phyloP scores from a whole-genome alignment of 352 stramenopile genomes.

The Phytopythium kandeliae region DNA sequence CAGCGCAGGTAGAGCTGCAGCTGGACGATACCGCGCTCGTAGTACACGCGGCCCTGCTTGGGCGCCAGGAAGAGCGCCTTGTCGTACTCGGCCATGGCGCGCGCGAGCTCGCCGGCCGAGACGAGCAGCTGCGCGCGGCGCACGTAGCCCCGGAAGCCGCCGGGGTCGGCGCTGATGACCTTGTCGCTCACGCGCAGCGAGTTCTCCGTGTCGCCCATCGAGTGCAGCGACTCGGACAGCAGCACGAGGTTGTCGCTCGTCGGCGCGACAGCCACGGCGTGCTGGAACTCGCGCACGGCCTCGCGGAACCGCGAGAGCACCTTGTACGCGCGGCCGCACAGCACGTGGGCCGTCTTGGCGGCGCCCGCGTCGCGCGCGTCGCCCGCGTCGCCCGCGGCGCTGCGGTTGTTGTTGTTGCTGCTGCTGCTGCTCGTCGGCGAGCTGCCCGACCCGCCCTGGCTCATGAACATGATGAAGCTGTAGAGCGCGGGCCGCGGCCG shows the following conservation, averaged over 20 bases:
- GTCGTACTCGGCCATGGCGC: constrained; percentile 60
- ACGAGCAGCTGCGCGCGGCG: constrained; percentile 62
- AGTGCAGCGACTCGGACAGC: constrained; percentile 74
- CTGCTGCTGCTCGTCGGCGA: background rate
- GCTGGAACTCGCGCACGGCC: constrained; percentile 61
- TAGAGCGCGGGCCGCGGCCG: constrained; percentile 57
- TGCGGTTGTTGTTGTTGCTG: no score
- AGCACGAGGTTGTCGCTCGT: constrained; percentile 73
- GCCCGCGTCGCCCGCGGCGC: no score
- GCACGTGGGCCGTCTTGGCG: constrained; percentile 33
- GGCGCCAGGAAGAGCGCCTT: constrained; percentile 48
- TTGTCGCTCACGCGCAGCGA: constrained; percentile 68
- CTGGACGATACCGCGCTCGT: constrained; percentile 67
- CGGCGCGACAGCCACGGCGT: constrained; percentile 45
- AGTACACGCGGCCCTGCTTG: constrained; percentile 56
- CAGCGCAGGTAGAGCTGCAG: constrained; percentile 68
- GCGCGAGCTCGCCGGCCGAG: constrained; percentile 31
- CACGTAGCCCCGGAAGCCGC: constrained; percentile 56
- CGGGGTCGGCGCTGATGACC: constrained; percentile 55
- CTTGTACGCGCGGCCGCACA: constrained; percentile 64
- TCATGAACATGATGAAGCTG: constrained; percentile 70
- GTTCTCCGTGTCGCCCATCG: constrained; percentile 74
- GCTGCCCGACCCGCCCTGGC: constrained; percentile 18
- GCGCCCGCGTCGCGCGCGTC: background rate
- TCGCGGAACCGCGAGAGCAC: constrained; percentile 61